phyloP scores from a whole-genome alignment of 2,329 filamentous ascomycete species.

The Aureobasidium vineae region DNA sequence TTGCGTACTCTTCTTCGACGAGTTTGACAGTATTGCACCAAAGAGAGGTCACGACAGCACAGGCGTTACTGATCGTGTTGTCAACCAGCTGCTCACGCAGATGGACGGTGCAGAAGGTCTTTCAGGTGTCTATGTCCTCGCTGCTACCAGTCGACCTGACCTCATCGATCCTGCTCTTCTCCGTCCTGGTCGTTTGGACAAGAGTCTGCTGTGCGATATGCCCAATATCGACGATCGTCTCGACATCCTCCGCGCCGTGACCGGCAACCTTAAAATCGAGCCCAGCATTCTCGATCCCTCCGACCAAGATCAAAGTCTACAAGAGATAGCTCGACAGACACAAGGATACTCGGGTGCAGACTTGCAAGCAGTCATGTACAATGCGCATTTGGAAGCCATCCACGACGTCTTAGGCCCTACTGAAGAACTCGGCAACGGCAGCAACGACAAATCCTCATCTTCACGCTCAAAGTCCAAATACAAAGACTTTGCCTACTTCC shows the following conservation, averaged over 20 bases:
- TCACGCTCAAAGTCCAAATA: conserved; percentile 27
- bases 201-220: conserved; percentile 88
- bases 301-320: conserved; percentile 44
- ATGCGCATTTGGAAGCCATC: conserved; percentile 94
- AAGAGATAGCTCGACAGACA: conserved; percentile 74
- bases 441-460: conserved; percentile 33
- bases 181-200: conserved; percentile 88
- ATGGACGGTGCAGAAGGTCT: conserved; percentile 98
- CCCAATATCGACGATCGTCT: conserved; percentile 75
- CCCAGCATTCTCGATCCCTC: conserved; percentile 58
- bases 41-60: conserved; percentile 97
- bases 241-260: conserved; percentile 85
- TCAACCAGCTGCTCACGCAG: conserved; percentile 96
- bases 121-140: conserved; percentile 92
- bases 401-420: conserved; percentile 73
- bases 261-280: conserved; percentile 72
- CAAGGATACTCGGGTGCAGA: conserved; percentile 94
- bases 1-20: conserved; percentile 96
- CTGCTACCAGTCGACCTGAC: conserved; percentile 89
- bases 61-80: conserved; percentile 96
- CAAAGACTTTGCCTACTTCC: conserved; percentile 75
- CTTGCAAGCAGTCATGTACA: conserved; percentile 90
- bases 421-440: conserved; percentile 38
- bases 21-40: conserved; percentile 96
- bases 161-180: conserved; percentile 92